phyloP scores from a whole-genome alignment of 768 basidiomycete genomes.

The Dictyophora rubrovolvata region DNA sequence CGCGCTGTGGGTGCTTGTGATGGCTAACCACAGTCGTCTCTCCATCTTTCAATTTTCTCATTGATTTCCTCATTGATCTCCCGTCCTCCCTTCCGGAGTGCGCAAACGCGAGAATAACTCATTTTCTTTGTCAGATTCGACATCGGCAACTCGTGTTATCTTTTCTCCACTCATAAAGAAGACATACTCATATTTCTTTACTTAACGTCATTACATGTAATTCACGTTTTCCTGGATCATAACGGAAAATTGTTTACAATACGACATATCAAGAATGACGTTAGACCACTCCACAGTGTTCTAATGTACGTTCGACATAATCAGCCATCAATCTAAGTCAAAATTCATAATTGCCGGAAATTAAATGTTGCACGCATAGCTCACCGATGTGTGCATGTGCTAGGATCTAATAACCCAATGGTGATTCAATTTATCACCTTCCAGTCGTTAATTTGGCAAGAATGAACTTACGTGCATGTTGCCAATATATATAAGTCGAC shows the following conservation, averaged over 20 bases:
- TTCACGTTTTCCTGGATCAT: background rate
- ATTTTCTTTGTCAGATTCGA: background rate
- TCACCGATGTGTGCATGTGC: conserved; percentile 3
- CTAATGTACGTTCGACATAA: background rate
- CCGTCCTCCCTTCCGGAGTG: too few relatives aligned
- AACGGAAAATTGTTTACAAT: background rate
- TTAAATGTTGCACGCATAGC: background rate
- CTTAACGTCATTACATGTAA: too few relatives aligned
- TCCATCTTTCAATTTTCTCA: too few relatives aligned
- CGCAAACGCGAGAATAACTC: too few relatives aligned
- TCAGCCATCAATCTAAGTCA: background rate
- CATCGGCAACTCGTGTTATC: background rate
- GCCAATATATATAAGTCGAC: conserved; percentile 1
- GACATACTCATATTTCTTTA: too few relatives aligned
- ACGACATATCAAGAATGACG: background rate
- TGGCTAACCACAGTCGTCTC: too few relatives aligned
- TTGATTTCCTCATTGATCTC: too few relatives aligned
- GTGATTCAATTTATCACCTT: background rate
- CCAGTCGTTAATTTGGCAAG: too few relatives aligned
- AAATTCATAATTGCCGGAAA: background rate
- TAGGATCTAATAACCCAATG: background rate
- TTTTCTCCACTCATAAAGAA: background rate
- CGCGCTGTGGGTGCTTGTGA: too few relatives aligned
- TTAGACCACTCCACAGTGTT: background rate
- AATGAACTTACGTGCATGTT: conserved; percentile 1